These are phyloP conservation scores for Leccinum incarnatum DNA, from an alignment of 768 basidiomycete species.

Conservation along the genomic window DNA sequence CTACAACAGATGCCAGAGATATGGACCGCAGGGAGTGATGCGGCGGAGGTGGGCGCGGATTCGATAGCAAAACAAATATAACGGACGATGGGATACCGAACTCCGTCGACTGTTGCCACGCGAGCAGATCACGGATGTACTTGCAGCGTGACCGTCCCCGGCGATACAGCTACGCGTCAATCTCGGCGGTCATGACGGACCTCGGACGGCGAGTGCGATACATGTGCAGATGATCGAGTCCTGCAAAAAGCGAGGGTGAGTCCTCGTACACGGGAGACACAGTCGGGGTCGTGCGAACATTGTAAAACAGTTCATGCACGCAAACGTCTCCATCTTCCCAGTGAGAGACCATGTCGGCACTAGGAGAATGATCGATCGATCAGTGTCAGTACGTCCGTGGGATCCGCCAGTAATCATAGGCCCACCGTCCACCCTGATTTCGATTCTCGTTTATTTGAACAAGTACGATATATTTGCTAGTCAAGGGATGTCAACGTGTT, in stretches of 20 bases:
- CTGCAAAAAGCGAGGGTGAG: conserved; percentile 37
- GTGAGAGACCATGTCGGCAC: conserved; percentile 80
- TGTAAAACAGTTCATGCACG: conserved; percentile 74
- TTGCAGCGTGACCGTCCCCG: conserved; percentile 19
- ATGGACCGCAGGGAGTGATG: conserved; percentile 14
- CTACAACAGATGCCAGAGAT: conserved; percentile 20
- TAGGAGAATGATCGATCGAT: conserved; percentile 25
- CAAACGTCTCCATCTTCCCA: conserved; percentile 86
- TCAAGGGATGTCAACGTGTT: conserved; percentile 17
- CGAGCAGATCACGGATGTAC: conserved; percentile 17
- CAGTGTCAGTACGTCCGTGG: conserved; percentile 7
- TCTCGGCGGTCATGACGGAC: conserved; percentile 29
- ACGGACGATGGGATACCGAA: conserved; percentile 14
- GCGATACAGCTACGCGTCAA: conserved; percentile 25
- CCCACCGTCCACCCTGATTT: conserved; percentile 82
- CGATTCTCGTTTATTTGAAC: conserved; percentile 84
- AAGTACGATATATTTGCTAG: conserved; percentile 82
- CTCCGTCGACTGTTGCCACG: conserved; percentile 15
- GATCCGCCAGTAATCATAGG: neutral
- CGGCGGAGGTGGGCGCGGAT: conserved; percentile 6
- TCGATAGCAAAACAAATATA: conserved; percentile 23
- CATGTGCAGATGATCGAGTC: conserved; percentile 70
- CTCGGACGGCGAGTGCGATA: conserved; percentile 59
- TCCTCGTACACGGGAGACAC: conserved; percentile 5
- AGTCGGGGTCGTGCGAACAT: conserved; percentile 47